Evolutionary conservation across 495 filamentous ascomycete species (phyloP).

Genomic region (Podospora conica): DNA sequence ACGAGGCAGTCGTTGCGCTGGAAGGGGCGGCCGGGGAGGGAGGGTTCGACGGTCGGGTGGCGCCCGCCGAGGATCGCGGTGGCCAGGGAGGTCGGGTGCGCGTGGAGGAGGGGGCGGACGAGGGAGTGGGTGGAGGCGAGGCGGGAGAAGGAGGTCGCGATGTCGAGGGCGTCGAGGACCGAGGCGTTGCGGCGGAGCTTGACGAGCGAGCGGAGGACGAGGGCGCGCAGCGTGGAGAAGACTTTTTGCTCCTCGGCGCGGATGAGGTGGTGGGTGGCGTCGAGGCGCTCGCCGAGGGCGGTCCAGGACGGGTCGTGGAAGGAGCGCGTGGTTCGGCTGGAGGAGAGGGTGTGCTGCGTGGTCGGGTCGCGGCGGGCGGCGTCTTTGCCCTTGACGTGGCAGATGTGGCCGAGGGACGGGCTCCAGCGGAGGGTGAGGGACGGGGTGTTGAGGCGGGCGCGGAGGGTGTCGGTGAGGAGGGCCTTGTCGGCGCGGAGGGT

Average conservation of each 20-base stretch:
- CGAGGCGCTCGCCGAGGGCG: slow-evolving; percentile 64
- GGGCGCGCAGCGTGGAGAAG: slow-evolving; percentile 61
- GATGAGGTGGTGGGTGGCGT: slow-evolving; percentile 67
- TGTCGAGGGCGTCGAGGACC: slow-evolving; percentile 87
- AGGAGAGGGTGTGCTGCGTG: slow-evolving; percentile 55
- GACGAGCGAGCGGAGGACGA: slow-evolving; percentile 70
- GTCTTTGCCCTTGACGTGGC: slow-evolving; percentile 84
- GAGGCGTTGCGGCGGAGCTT: slow-evolving; percentile 80
- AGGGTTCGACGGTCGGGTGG: slow-evolving; percentile 83
- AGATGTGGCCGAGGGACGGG: slow-evolving; percentile 77
- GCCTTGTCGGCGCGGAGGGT: slow-evolving; percentile 51
- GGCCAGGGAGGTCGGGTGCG: slow-evolving; percentile 27
- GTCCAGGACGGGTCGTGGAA: slow-evolving; percentile 85
- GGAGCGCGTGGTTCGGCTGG: slow-evolving; percentile 76
- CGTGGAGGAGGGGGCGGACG: slow-evolving; percentile 64
- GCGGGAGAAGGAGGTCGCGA: slow-evolving; percentile 73
- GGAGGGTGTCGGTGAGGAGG: slow-evolving; percentile 53
- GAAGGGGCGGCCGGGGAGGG: slow-evolving; percentile 73
- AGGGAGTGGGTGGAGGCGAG: slow-evolving; percentile 69
- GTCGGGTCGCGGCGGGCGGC: slow-evolving; percentile 29
- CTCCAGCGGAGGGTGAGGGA: slow-evolving; percentile 76
- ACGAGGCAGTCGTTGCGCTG: slow-evolving; percentile 82
- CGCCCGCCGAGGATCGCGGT: slow-evolving; percentile 69
- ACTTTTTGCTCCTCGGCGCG: slow-evolving; percentile 72
- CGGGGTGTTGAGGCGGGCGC: slow-evolving; percentile 42